Percentiles rank a stretch among this genome's conserved stretches.
phyloP scores from a whole-genome alignment of 192 early-diverging fungal species.

The Lobosporangium transversale region DNA sequence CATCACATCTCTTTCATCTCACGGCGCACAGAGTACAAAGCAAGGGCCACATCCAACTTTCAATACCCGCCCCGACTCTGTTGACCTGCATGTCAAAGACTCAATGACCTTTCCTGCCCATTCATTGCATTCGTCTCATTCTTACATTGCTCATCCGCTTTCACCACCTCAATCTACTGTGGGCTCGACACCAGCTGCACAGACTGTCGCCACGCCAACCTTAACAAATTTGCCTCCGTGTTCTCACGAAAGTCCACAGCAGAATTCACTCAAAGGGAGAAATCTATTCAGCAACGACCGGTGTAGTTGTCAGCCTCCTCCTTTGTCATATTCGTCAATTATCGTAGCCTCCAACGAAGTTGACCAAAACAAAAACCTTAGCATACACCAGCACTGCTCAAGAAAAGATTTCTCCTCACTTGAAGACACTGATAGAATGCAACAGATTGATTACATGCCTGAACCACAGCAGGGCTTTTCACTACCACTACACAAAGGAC shows the following conservation, averaged over 20 bases:
- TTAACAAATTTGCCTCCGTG: not conserved
- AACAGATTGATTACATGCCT: conserved; percentile 32
- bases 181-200: not conserved
- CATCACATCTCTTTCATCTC: too few relatives aligned
- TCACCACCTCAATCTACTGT: conserved; percentile 7
- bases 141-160: conserved; percentile 5
- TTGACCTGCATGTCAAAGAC: not conserved
- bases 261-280: not conserved
- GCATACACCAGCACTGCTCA: too few relatives aligned
- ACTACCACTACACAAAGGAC: too few relatives aligned
- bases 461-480: conserved; percentile 4
- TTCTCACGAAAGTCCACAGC: conserved; percentile 11
- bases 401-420: too few relatives aligned
- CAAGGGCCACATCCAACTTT: not conserved
- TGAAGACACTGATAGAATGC: too few relatives aligned
- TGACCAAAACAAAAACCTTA: too few relatives aligned
- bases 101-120: not conserved
- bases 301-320: conserved; percentile 6
- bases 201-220: not conserved
- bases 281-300: conserved; percentile 14
- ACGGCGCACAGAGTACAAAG: not conserved
- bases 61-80: not conserved
- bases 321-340: not conserved
- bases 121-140: not conserved
- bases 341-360: too few relatives aligned